Evolutionary conservation across 2,329 filamentous ascomycete species (phyloP), one percentile per base, ranked within the genome.

Genomic region (Penicillium expansum): DNA sequence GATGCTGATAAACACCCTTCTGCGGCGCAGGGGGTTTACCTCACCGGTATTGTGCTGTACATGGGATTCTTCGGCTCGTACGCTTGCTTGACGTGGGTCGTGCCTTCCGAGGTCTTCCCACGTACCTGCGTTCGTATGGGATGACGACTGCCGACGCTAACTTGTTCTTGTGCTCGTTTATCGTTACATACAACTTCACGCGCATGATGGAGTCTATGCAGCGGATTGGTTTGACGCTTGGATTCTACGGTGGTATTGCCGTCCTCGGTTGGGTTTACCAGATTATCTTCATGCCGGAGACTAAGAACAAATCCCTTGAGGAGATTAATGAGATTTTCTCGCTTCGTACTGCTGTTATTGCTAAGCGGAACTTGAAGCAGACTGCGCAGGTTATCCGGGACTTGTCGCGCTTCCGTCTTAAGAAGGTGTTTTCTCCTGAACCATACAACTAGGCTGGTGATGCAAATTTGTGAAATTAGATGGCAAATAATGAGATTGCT

Each of bases 111-210:
- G 64, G 85, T 88, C 6, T 90, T 88, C 71, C 87, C 0, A 90
- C 87, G 0, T 90, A 90, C 67, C 82, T 90, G 0, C 82, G 88
- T 48, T 84, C 80, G 11, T 90, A 90, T 71, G 88, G 88, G 58
- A 90, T 91, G 87, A 88, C 86, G 5, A 86, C 83, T 0, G 87
- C 85, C 0, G 85, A 86, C 45, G 85, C 83, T 1, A 83, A 85
- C 60, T 78, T 90, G 5, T 91, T 90, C 81, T 79, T 90, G 22
- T 84, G 82, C 51, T 87, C 85, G 2, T 90, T 90, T 76, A 80
- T 89, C 63, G 86, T 90, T 50, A 90, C 87, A 10, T 90, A 90
- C 79, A 90, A 90, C 79, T 91, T 90, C 74, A 81, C 82, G 0
- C 79, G 79, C 10, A 91, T 90, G 88, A 83, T 88, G 71, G 70